A percentile compares a stretch with the other conserved stretches of the same genome.
Conservation (phyloP, 2,329 filamentous ascomycete species). For the Fusarium keratoplasticum region DNA sequence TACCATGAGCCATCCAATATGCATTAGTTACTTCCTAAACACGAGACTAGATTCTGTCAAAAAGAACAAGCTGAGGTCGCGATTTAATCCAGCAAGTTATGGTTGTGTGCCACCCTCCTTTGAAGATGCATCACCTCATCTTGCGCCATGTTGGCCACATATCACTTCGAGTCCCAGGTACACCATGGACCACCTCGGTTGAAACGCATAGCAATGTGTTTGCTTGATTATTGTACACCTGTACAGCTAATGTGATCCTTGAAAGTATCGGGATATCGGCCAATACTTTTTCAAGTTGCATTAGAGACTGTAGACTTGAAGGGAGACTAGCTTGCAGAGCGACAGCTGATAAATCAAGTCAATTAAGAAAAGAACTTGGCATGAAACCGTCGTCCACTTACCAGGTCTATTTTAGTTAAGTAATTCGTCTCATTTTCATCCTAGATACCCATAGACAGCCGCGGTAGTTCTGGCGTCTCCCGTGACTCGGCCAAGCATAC, state of each 20-base stretch:
- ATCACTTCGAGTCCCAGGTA: background rate
- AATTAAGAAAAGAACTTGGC: background rate
- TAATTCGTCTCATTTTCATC: background rate
- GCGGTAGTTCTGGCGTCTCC: background rate
- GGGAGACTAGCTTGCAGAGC: background rate
- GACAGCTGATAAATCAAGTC: background rate
- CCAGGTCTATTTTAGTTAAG: background rate
- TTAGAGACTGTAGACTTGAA: background rate
- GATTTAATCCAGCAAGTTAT: background rate
- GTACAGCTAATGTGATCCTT: background rate
- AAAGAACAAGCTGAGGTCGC: background rate
- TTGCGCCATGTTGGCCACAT: constrained; percentile 13
- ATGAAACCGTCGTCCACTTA: background rate
- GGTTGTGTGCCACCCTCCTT: background rate
- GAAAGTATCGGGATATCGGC: background rate
- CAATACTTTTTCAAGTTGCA: background rate
- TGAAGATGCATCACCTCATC: constrained; percentile 25
- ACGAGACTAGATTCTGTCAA: background rate
- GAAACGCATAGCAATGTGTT: background rate
- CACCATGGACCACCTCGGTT: background rate
- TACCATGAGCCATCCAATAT: background rate
- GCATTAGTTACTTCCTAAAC: background rate
- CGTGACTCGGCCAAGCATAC: background rate
- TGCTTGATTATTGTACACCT: background rate
- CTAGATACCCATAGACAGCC: background rate